Conservation (phyloP, 257 asterid species). For the Mentha longifolia region DNA sequence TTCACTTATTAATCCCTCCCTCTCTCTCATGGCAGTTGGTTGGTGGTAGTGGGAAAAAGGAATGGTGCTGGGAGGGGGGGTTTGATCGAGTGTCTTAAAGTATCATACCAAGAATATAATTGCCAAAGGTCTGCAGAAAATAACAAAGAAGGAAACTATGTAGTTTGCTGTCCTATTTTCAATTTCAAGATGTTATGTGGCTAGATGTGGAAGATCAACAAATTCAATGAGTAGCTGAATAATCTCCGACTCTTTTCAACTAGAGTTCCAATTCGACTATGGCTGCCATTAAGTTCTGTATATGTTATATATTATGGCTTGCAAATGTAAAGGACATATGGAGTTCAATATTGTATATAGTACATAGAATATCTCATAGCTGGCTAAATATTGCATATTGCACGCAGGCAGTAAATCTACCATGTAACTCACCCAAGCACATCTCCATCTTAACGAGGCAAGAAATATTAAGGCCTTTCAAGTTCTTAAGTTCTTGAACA, state of each 20-base stretch:
- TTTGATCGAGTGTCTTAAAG: neutral
- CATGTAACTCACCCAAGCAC: neutral
- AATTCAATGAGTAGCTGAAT: neutral
- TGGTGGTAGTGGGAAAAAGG: neutral
- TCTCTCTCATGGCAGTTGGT: neutral
- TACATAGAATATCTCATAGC: neutral
- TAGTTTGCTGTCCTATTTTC: neutral
- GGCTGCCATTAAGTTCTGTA: neutral
- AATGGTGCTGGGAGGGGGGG: neutral
- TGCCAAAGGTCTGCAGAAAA: neutral
- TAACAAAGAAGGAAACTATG: neutral
- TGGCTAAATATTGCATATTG: neutral
- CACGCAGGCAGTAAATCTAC: neutral
- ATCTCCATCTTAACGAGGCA: conserved; percentile 1
- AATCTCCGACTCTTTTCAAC: neutral
- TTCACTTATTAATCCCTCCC: neutral
- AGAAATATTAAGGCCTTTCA: conserved; percentile 8
- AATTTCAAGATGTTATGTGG: neutral
- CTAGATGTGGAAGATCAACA: neutral
- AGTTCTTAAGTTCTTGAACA: neutral
- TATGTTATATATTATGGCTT: no score
- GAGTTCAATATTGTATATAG: no score
- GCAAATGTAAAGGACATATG: no score
- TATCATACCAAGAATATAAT: neutral
- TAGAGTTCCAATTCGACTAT: no score